phyloP scores from a whole-genome alignment of 2,329 filamentous ascomycete genomes.

The Cladophialophora psammophila region DNA sequence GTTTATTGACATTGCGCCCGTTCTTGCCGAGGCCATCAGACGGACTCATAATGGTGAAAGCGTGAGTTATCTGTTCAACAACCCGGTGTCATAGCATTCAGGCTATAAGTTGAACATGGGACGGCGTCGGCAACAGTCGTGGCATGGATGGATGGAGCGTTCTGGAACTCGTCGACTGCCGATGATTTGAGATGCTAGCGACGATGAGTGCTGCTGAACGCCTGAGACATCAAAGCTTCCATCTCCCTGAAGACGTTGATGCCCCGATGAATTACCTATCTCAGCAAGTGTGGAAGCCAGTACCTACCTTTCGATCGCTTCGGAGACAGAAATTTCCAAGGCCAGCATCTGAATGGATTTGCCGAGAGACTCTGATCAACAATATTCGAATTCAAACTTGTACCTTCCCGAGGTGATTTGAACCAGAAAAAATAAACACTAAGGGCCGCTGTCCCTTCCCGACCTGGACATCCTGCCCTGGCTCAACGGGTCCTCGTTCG shows the following conservation, averaged over 20 bases:
- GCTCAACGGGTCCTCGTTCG: not conserved
- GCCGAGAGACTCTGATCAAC: not conserved
- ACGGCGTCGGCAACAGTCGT: not conserved
- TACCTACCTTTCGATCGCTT: not conserved
- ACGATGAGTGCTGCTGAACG: not conserved
- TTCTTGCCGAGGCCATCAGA: slow-evolving; percentile 61
- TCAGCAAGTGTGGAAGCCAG: slow-evolving; percentile 1
- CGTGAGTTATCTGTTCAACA: slow-evolving; percentile 59
- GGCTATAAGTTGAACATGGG: not conserved
- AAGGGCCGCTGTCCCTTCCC: not conserved
- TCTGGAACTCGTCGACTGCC: not conserved
- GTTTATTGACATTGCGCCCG: slow-evolving; percentile 91
- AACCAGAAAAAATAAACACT: not conserved
- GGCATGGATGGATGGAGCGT: not conserved
- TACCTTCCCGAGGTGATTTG: not conserved
- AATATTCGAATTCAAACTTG: not conserved
- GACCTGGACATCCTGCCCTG: not conserved
- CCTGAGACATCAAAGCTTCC: not conserved
- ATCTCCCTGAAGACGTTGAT: not conserved
- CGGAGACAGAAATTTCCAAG: not conserved
- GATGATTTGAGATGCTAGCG: not conserved
- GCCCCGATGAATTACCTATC: not conserved
- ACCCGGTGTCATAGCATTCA: slow-evolving; percentile 13
- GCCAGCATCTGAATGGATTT: not conserved
- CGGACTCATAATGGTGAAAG: slow-evolving; percentile 61